Percentiles rank a stretch among this genome's conserved stretches.
phyloP scores from a whole-genome alignment of 305 asterid species.

The Striga hermonthica region DNA sequence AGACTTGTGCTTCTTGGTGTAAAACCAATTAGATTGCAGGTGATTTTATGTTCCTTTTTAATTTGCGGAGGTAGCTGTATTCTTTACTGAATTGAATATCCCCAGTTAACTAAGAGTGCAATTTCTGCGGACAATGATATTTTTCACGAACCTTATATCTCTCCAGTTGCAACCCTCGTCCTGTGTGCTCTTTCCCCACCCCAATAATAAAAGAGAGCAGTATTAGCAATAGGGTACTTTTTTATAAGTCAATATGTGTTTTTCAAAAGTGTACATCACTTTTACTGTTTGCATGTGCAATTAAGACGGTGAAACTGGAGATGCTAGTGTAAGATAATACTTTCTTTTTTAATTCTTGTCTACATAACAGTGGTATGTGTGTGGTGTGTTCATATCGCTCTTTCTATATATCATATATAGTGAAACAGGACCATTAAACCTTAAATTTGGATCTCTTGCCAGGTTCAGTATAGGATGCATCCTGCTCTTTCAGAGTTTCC shows the following conservation, averaged over 20 bases:
- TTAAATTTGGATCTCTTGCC: slow-evolving; percentile 28
- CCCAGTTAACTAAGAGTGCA: slow-evolving; percentile 22
- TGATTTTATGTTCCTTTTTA: slow-evolving; percentile 36
- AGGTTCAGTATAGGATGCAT: slow-evolving; percentile 99
- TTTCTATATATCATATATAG: slow-evolving; percentile 20
- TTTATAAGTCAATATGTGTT: background rate
- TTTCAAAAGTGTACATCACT: slow-evolving; percentile 1
- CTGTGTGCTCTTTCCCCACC: slow-evolving; percentile 4
- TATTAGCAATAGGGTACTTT: background rate
- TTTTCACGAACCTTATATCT: slow-evolving; percentile 7
- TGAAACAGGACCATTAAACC: slow-evolving; percentile 20
- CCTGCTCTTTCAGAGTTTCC: slow-evolving; percentile 99
- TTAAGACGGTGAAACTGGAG: slow-evolving; percentile 18
- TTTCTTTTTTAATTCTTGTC: slow-evolving; percentile 21
- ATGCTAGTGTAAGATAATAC: slow-evolving; percentile 22
- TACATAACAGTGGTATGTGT: slow-evolving; percentile 7
- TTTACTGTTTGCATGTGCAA: slow-evolving; percentile 10
- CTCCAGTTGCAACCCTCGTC: background rate
- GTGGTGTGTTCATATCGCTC: slow-evolving; percentile 21
- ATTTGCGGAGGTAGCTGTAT: slow-evolving; percentile 17
- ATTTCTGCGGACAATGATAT: slow-evolving; percentile 16
- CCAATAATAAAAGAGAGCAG: slow-evolving; percentile 7
- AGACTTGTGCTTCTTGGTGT: slow-evolving; percentile 97
- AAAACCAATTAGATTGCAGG: slow-evolving; percentile 98
- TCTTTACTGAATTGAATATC: background rate